Conservation (phyloP, 306 rosid species). For the Albizia julibrissin region DNA sequence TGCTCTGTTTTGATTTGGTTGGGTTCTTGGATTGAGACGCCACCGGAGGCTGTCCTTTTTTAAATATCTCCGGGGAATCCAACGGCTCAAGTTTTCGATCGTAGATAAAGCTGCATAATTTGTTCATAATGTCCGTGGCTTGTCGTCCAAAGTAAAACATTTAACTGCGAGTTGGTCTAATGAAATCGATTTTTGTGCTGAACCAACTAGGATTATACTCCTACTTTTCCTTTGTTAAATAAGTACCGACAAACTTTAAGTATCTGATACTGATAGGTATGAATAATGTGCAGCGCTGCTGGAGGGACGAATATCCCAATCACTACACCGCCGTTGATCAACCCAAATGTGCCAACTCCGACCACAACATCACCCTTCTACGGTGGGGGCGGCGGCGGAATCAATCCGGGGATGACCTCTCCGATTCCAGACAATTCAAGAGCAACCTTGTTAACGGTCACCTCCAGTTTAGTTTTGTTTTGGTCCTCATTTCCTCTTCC, state of each 20-base stretch:
- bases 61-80: constrained; percentile 1
- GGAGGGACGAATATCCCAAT: constrained; percentile 71
- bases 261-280: background rate
- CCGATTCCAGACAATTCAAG: constrained; percentile 50
- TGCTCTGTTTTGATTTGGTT: background rate
- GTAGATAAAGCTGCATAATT: background rate
- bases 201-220: background rate
- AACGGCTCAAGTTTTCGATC: constrained; percentile 27
- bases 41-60: background rate
- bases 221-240: constrained; percentile 7
- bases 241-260: background rate
- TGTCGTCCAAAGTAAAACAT: background rate
- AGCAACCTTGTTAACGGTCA: constrained; percentile 32
- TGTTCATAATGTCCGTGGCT: background rate
- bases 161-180: background rate
- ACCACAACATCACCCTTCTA: constrained; percentile 43
- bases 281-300: constrained; percentile 56
- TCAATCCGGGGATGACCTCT: constrained; percentile 51
- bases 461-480: constrained; percentile 24
- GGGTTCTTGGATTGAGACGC: background rate
- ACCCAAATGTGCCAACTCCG: constrained; percentile 48
- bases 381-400: constrained; percentile 35
- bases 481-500: constrained; percentile 31
- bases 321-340: constrained; percentile 42
- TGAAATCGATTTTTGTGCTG: constrained; percentile 3